Base-by-base conservation (phyloP, 352 stramenopile genomes). In the Phytopythium helicoides region DNA sequence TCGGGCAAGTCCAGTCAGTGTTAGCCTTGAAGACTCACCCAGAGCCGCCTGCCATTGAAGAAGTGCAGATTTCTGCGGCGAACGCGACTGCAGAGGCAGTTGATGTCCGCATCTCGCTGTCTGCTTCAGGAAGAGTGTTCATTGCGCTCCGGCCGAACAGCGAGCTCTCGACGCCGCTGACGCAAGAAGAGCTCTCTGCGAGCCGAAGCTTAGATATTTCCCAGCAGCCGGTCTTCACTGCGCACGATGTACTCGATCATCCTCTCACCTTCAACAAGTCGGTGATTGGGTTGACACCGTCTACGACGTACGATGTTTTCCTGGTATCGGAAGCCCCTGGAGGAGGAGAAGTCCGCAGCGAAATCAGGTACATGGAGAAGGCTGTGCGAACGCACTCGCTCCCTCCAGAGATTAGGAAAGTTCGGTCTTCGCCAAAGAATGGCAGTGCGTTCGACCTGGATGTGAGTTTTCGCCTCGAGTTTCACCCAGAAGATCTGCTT, bases 1-100 rank as follows among this genome's bases (percentile, higher is more conserved):
- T 84, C 47, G 83, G 83, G 7, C 49, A 65, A 6, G 81, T 94
- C 37, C 67, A 89, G 37, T 86, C 77, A 0, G 80, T 89, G 3
- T 28, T 86, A 39, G 72, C 66, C 11, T 79, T 77, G 14, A 73
- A 42, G 23, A 92, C 83, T 5, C 60, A 91, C 47, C 64, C 83
- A 10, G 56, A 76, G 18, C 65, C 75, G 2, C 81, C 83, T 11
- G 15, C 6, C 15, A 35, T 94, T 41, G 33, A 52, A 2, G 26
- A 62, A 5, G 39, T 56, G 8, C 21, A 26, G 7, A 26, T 73
- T 0, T 14, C 36, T 6, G 49, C 81, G 1, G 50, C 58, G 9
- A 78, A 88, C 47, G 68, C 54, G 1, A 76, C 73, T 1, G 64
- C 76, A 6, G 58, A 70, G 33, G 44, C 52, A 0, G 60, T 75